Conservation (phyloP, 176 grass and related monocot genomes). For the Hyparrhenia diplandra region DNA sequence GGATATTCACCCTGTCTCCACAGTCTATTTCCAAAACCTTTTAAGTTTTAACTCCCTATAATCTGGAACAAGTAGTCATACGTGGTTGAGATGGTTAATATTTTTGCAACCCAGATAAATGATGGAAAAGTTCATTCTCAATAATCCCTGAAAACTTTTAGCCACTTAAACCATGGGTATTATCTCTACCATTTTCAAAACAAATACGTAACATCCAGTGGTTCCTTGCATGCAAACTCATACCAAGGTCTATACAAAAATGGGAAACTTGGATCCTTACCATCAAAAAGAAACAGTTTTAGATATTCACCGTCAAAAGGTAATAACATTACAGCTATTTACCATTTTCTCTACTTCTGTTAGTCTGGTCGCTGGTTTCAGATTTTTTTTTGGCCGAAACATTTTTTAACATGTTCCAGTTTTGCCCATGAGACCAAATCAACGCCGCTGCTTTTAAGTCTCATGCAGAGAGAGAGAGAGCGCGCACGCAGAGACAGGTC, state of each 20-base stretch:
- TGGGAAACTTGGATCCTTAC: not conserved
- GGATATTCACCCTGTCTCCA: not conserved
- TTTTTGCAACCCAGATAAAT: conserved; percentile 10
- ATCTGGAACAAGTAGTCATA: not conserved
- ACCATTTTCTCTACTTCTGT: not conserved
- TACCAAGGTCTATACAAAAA: not conserved
- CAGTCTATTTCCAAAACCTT: not conserved
- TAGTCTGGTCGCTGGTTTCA: not conserved
- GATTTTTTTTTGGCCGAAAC: no score
- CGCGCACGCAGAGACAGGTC: no score
- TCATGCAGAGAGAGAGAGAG: no score
- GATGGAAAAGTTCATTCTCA: conserved; percentile 5
- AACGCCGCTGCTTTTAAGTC: no score
- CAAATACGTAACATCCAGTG: not conserved
- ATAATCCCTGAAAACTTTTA: not conserved
- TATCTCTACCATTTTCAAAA: conserved; percentile 7
- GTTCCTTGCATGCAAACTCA: not conserved
- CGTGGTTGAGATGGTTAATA: not conserved
- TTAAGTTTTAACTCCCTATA: not conserved
- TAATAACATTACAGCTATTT: not conserved
- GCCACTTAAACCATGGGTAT: not conserved
- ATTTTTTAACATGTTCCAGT: no score
- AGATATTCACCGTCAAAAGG: not conserved
- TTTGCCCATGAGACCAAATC: no score
- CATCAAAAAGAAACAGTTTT: no score